A percentile compares a stretch with the other conserved stretches of the same genome.
phyloP scores from a whole-genome alignment of 371 early-diverging fungal species.

The Quaeritorhiza haematococci region DNA sequence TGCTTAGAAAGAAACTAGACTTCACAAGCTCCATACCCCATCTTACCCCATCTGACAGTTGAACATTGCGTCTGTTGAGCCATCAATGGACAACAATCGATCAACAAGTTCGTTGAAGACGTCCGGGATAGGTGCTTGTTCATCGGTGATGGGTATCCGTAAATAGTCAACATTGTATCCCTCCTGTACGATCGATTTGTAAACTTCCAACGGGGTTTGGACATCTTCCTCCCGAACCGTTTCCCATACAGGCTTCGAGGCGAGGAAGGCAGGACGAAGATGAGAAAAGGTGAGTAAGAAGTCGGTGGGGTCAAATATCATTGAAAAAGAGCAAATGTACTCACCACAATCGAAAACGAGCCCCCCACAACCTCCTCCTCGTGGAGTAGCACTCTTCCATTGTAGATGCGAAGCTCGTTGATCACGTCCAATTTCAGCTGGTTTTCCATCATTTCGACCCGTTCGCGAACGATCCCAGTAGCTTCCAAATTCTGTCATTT shows the following conservation, averaged over 20 bases:
- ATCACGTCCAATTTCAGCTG: conserved; percentile 60
- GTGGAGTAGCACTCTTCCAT: conserved; percentile 56
- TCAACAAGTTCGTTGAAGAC: conserved; percentile 65
- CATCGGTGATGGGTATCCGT: conserved; percentile 73
- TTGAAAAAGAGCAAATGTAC: too few species aligned
- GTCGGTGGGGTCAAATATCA: not conserved
- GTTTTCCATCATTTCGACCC: conserved; percentile 65
- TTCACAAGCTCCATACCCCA: not conserved
- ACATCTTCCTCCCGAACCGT: conserved; percentile 42
- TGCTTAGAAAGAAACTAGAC: not conserved
- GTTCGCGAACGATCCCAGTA: conserved; percentile 63
- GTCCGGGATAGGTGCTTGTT: conserved; percentile 73
- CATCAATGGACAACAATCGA: conserved; percentile 38
- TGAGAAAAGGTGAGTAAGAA: not conserved
- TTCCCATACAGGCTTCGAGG: conserved; percentile 55
- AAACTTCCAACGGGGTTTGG: conserved; percentile 59
- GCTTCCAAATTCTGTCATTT: conserved; percentile 54
- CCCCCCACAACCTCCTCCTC: conserved; percentile 45
- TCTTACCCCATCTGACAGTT: conserved; percentile 78
- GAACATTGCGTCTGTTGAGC: conserved; percentile 54
- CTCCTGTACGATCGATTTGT: conserved; percentile 43
- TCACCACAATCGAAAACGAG: conserved; percentile 48
- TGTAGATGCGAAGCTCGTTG: conserved; percentile 49
- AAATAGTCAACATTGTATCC: conserved; percentile 62
- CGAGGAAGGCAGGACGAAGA: not conserved